These are phyloP conservation scores for Holtermannia corniformis DNA, from an alignment of 768 basidiomycete genomes.

Conservation along the genomic window DNA sequence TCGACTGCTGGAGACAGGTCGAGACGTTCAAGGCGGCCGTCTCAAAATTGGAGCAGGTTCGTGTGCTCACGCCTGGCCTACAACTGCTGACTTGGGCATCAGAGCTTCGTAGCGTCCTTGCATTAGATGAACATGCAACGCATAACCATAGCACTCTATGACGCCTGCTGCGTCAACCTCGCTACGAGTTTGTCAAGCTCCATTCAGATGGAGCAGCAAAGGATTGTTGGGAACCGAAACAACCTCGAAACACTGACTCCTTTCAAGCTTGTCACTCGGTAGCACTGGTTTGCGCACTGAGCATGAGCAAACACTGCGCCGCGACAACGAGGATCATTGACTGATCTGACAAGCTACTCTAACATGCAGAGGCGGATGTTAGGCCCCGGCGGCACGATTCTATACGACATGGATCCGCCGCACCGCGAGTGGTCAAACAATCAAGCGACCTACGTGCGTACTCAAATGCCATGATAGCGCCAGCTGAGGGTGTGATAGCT, in stretches of 20 bases:
- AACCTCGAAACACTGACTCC: too few species aligned
- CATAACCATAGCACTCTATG: neutral
- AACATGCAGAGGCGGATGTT: neutral
- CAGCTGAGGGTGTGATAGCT: too few species aligned
- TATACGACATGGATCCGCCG: neutral
- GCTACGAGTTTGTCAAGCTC: too few species aligned
- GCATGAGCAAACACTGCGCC: too few species aligned
- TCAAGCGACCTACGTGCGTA: conserved; percentile 35
- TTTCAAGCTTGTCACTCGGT: too few species aligned
- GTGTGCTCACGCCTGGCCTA: conserved; percentile 1
- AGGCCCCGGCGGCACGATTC: neutral
- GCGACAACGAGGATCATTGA: neutral
- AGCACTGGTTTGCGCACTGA: too few species aligned
- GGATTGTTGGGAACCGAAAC: too few species aligned
- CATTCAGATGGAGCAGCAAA: too few species aligned
- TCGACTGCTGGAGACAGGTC: conserved; percentile 42
- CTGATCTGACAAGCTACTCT: neutral
- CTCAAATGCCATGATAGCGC: too few species aligned
- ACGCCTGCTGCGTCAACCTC: too few species aligned
- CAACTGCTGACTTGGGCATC: conserved; percentile 20
- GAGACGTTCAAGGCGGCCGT: conserved; percentile 40
- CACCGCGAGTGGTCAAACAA: conserved; percentile 15
- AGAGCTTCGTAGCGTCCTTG: conserved; percentile 28
- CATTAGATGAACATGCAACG: conserved; percentile 15
- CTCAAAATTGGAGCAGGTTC: conserved; percentile 40